Evolutionary conservation across 306 rosid species (phyloP).

Genomic region (Cajanus cajan): DNA sequence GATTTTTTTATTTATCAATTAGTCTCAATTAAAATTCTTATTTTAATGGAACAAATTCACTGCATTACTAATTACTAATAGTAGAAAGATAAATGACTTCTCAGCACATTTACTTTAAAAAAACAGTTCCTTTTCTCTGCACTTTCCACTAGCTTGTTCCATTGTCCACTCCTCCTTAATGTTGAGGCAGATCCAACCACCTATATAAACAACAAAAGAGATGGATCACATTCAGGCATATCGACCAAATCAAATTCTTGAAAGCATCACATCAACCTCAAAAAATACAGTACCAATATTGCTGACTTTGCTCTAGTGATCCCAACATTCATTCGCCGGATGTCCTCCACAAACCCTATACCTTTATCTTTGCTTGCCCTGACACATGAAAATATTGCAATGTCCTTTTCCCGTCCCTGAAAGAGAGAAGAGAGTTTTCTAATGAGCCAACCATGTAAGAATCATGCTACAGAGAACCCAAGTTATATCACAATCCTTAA

Average conservation of each 20-base stretch:
- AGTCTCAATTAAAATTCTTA: background rate
- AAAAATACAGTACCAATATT: constrained; percentile 58
- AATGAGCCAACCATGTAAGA: constrained; percentile 8
- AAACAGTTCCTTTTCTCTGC: constrained; percentile 64
- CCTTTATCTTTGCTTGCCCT: constrained; percentile 70
- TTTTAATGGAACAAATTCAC: background rate
- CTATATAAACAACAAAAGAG: constrained; percentile 39
- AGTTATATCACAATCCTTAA: background rate
- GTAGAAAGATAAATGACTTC: background rate
- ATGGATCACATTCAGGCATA: background rate
- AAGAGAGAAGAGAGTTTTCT: background rate
- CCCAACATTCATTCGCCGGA: constrained; percentile 86
- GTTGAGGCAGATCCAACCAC: constrained; percentile 96
- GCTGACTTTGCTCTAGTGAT: constrained; percentile 97
- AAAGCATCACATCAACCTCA: background rate
- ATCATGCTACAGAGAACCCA: background rate
- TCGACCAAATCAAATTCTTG: constrained; percentile 15
- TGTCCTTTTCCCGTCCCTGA: constrained; percentile 95
- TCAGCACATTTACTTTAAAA: constrained; percentile 55
- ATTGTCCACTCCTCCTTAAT: constrained; percentile 60
- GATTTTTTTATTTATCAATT: background rate
- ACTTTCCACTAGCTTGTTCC: constrained; percentile 84
- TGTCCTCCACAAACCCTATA: constrained; percentile 82
- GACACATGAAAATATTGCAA: constrained; percentile 88
- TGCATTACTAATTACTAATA: constrained; percentile 20